Evolutionary conservation across 768 basidiomycete genomes (phyloP), one percentile per base, ranked within the genome.

Genomic region (Psilocybe azurescens): DNA sequence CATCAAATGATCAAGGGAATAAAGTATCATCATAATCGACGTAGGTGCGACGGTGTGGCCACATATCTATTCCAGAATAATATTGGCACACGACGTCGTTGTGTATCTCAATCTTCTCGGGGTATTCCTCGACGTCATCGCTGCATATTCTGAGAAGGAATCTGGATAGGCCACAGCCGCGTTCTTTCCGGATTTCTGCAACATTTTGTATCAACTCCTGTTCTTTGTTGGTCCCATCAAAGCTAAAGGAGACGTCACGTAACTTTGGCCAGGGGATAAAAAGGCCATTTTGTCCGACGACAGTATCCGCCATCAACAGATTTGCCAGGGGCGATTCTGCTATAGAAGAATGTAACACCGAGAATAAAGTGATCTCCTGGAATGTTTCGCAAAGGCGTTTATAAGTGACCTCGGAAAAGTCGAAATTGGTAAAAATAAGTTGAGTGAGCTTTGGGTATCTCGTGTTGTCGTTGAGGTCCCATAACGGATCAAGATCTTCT

Each of bases 381-480:
- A 81, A 81, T 1, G 67, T 67, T n/a, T 60, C 58, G 54, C 76
- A 77, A 20, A 81, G 24, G 2, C 61, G 52, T 51, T 53, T 63
- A 59, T 78, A 80, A 30, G 65, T 73, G 20, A 66, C 62, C 5
- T 58, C 56, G 38, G 78, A 77, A 16, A 79, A 62, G n/a, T 82
- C 78, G 50, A 79, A 81, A 63, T 82, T 78, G 52, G 66, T 70
- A 58, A 84, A 76, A 29, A 71, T 74, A 50, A 85, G 73, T 6
- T 70, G 71, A 39, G 68, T 71, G 44, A 84, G 69, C 30, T 70
- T 66, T 24, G 73, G 72, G 62, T 80, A 82, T 57, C 70, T 73
- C 3, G 61, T 20, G 9, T 57, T 53, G 56, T 66, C 63, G 3
- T 69, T 64, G 14, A 65, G 52, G 3, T 63, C 56, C 68, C 74